These are phyloP conservation scores for Metschnikowia borealis DNA, from an alignment of 805 yeast genomes.

Conservation along the genomic window DNA sequence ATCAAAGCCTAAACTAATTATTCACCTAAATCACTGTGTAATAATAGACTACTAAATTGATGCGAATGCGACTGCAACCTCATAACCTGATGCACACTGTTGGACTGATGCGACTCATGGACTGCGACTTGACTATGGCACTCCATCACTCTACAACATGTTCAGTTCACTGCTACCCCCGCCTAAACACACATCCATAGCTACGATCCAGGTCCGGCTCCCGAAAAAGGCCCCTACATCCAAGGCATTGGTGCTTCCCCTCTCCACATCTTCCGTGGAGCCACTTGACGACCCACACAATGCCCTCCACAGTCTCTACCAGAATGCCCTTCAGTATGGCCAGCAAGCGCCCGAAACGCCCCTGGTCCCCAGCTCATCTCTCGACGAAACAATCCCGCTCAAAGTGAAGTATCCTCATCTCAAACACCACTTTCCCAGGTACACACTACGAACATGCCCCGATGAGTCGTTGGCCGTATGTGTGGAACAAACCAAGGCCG, in stretches of 20 bases:
- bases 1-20: too few species aligned
- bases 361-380: constrained; percentile 3
- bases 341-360: constrained; percentile 18
- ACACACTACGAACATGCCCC: constrained; percentile 36
- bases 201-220: constrained; percentile 10
- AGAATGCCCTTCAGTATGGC: constrained; percentile 46
- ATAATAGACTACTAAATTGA: too few species aligned
- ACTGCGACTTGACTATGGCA: background rate
- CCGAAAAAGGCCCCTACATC: constrained; percentile 7
- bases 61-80: background rate
- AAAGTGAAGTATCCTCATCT: constrained; percentile 39
- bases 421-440: constrained; percentile 37
- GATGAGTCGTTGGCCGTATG: constrained; percentile 45
- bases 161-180: constrained; percentile 34
- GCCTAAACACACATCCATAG: constrained; percentile 26
- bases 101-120: background rate
- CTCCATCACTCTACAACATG: constrained; percentile 17
- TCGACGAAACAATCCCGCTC: constrained; percentile 56
- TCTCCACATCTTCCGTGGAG: constrained; percentile 27
- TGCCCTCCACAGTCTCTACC: constrained; percentile 25
- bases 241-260: constrained; percentile 4
- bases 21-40: too few species aligned
- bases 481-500: constrained; percentile 52
- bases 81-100: background rate
- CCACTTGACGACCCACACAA: constrained; percentile 40